Evolutionary conservation across 768 basidiomycete genomes (phyloP).

Genomic region (Xerocomellus intermedius): DNA sequence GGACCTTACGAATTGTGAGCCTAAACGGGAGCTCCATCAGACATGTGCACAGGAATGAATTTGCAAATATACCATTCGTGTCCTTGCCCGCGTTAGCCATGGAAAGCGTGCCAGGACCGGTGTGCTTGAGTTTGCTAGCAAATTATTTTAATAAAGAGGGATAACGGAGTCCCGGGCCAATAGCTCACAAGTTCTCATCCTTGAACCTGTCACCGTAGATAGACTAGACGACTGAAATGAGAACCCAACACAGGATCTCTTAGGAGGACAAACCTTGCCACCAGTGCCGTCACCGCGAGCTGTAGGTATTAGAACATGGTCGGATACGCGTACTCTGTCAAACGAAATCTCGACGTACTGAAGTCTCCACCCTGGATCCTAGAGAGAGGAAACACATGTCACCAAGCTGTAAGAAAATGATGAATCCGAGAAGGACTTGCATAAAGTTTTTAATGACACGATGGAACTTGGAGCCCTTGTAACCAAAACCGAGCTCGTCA

Average conservation of each 20-base stretch:
- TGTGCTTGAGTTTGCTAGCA: slow-evolving; percentile 90
- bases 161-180: background rate
- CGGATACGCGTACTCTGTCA: slow-evolving; percentile 15
- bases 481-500: slow-evolving; percentile 76
- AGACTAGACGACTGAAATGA: slow-evolving; percentile 44
- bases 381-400: slow-evolving; percentile 1
- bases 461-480: slow-evolving; percentile 96
- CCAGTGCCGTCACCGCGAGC: slow-evolving; percentile 87
- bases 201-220: slow-evolving; percentile 90
- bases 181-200: slow-evolving; percentile 91
- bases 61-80: slow-evolving; percentile 71
- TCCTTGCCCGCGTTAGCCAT: slow-evolving; percentile 95
- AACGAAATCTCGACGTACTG: slow-evolving; percentile 51
- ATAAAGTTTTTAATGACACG: slow-evolving; percentile 94
- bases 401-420: background rate
- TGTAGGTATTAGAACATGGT: slow-evolving; percentile 30
- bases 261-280: slow-evolving; percentile 60
- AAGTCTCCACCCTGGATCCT: slow-evolving; percentile 99
- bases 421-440: slow-evolving; percentile 38
- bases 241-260: background rate
- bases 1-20: slow-evolving; percentile 81
- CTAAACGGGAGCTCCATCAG: slow-evolving; percentile 34
- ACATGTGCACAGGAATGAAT: background rate
- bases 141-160: background rate
- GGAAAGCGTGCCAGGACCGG: slow-evolving; percentile 79